Percentiles rank a stretch among this genome's conserved stretches.
phyloP scores from a whole-genome alignment of 108 stramenopile species.

The Cyclostephanos invisitatus region DNA sequence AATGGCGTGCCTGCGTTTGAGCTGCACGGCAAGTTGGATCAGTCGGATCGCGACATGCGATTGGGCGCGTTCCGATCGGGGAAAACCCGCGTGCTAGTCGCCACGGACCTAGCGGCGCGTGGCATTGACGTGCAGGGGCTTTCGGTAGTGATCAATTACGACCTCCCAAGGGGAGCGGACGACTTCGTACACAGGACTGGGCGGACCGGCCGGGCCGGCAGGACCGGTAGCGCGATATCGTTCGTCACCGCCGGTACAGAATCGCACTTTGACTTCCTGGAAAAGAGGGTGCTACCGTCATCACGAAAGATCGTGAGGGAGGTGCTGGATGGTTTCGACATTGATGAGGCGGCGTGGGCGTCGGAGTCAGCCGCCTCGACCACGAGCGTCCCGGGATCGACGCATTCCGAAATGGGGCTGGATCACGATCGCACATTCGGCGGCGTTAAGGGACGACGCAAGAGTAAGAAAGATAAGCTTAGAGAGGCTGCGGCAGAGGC shows the following conservation, averaged over 20 bases:
- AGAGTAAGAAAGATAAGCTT: slow-evolving; percentile 79
- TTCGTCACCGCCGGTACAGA: slow-evolving; percentile 83
- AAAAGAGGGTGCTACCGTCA: slow-evolving; percentile 56
- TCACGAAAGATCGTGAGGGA: slow-evolving; percentile 50
- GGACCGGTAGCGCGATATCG: slow-evolving; percentile 82
- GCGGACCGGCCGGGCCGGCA: slow-evolving; percentile 95
- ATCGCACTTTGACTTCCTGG: slow-evolving; percentile 72
- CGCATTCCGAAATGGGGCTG: slow-evolving; percentile 61
- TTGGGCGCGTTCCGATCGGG: slow-evolving; percentile 80
- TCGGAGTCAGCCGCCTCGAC: slow-evolving; percentile 34
- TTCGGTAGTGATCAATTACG: slow-evolving; percentile 87
- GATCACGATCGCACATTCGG: slow-evolving; percentile 82
- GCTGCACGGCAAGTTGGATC: slow-evolving; percentile 95
- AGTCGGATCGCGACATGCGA: slow-evolving; percentile 83
- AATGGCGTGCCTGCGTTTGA: slow-evolving; percentile 78
- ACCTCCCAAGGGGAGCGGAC: slow-evolving; percentile 83
- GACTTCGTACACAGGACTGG: slow-evolving; percentile 96
- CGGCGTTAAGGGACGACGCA: slow-evolving; percentile 73
- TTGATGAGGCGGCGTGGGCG: slow-evolving; percentile 64
- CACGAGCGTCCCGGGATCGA: slow-evolving; percentile 51
- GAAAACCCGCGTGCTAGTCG: slow-evolving; percentile 79
- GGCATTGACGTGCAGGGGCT: slow-evolving; percentile 93
- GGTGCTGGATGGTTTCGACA: slow-evolving; percentile 58
- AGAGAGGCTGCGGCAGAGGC: slow-evolving; percentile 53
- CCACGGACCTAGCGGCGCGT: slow-evolving; percentile 95